Conservation (phyloP, 495 filamentous ascomycete species). For the Aspergillus homomorphus region DNA sequence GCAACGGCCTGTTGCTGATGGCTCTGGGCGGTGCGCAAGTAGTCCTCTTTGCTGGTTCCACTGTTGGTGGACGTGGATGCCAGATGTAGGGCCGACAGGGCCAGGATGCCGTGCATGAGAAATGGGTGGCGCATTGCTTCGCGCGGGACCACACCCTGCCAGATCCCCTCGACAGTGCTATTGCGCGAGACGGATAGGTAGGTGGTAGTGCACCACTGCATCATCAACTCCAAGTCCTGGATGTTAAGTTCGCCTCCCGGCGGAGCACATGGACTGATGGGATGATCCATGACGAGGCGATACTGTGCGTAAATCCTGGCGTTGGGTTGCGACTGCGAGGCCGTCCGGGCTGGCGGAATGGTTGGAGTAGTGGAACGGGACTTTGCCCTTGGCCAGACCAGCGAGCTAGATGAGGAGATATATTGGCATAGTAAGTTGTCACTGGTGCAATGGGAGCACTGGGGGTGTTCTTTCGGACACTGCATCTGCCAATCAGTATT, state of each 20-base stretch:
- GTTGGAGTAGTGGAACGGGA: slow-evolving; percentile 19
- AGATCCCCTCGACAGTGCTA: slow-evolving; percentile 34
- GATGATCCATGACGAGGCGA: slow-evolving; percentile 12
- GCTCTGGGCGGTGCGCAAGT: slow-evolving; percentile 29
- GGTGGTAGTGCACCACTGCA: slow-evolving; percentile 45
- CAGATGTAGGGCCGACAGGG: slow-evolving; percentile 48
- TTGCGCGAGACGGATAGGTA: slow-evolving; percentile 40
- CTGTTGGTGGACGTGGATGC: slow-evolving; percentile 22
- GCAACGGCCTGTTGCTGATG: slow-evolving; percentile 40
- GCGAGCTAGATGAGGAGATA: slow-evolving; percentile 25
- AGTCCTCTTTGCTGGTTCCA: slow-evolving; percentile 18
- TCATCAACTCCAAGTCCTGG: slow-evolving; percentile 45
- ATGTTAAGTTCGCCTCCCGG: slow-evolving; percentile 15
- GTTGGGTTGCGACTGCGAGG: slow-evolving; percentile 11
- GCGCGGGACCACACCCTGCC: slow-evolving; percentile 44
- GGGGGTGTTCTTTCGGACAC: slow-evolving; percentile 13
- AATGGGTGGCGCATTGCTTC: slow-evolving; percentile 43
- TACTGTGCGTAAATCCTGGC: slow-evolving; percentile 11
- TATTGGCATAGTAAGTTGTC: slow-evolving; percentile 34
- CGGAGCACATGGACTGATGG: slow-evolving; percentile 1
- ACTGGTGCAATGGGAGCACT: slow-evolving; percentile 34
- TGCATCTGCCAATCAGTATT: slow-evolving; percentile 18
- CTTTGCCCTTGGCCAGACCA: slow-evolving; percentile 27
- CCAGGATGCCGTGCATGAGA: slow-evolving; percentile 50
- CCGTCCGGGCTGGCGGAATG: slow-evolving; percentile 12